Conservation (phyloP, 2,329 filamentous ascomycete genomes). For the Curvularia spicifera region DNA sequence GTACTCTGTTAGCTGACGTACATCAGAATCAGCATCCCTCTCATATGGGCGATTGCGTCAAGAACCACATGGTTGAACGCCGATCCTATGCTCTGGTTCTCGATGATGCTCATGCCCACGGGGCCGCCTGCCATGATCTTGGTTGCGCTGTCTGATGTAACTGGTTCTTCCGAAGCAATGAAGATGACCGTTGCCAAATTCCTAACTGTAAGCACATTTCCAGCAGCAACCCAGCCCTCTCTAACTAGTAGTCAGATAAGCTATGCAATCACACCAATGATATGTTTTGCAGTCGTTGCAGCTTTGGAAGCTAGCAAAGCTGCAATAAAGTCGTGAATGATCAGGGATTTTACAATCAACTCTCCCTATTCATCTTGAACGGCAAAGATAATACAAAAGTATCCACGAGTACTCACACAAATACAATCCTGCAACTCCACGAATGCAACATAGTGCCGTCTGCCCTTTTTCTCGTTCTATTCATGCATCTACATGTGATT, state of each 20-base stretch:
- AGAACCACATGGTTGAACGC: conserved; percentile 59
- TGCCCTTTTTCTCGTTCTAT: neutral
- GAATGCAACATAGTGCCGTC: neutral
- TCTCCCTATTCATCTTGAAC: neutral
- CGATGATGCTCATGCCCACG: conserved; percentile 65
- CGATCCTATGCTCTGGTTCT: conserved; percentile 72
- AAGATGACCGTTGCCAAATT: conserved; percentile 63
- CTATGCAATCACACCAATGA: conserved; percentile 53
- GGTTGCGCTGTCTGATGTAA: conserved; percentile 59
- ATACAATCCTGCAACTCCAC: neutral
- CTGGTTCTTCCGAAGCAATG: conserved; percentile 51
- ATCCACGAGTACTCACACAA: neutral
- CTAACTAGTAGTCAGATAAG: conserved; percentile 42
- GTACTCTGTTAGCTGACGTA: conserved; percentile 8
- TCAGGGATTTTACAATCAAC: neutral
- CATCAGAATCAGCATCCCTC: conserved; percentile 55
- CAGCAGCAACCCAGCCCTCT: neutral
- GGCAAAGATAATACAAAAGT: neutral
- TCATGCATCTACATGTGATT: neutral
- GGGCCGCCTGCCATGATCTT: conserved; percentile 63
- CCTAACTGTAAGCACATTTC: conserved; percentile 50
- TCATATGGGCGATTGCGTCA: conserved; percentile 63
- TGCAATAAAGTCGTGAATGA: conserved; percentile 12
- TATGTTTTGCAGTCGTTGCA: conserved; percentile 54
- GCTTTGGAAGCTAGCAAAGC: conserved; percentile 47